phyloP scores from a whole-genome alignment of 2,329 filamentous ascomycete species.

The Xylariaceae sp. region DNA sequence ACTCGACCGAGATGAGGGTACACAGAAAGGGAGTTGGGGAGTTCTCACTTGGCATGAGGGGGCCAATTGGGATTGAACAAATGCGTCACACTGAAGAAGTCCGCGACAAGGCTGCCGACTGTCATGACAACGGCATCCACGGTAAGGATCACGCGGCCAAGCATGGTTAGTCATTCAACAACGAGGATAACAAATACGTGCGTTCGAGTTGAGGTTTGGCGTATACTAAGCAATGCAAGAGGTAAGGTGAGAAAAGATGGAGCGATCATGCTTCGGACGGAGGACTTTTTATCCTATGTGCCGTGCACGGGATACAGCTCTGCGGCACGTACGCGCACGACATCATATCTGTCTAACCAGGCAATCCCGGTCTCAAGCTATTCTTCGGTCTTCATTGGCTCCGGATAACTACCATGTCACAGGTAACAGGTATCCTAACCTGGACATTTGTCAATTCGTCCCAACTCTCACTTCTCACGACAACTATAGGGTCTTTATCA shows the following conservation, averaged over 20 bases:
- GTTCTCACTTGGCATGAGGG: slow-evolving; percentile 41
- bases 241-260: neutral
- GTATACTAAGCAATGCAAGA: neutral
- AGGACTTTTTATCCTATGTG: neutral
- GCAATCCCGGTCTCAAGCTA: too few relatives aligned
- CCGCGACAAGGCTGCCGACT: slow-evolving; percentile 36
- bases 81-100: slow-evolving; percentile 36
- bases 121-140: slow-evolving; percentile 36
- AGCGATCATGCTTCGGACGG: neutral
- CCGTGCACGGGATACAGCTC: too few relatives aligned
- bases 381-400: too few relatives aligned
- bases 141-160: slow-evolving; percentile 39
- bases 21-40: neutral
- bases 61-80: slow-evolving; percentile 42
- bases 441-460: too few relatives aligned
- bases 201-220: neutral
- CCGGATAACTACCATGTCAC: too few relatives aligned
- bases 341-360: too few relatives aligned
- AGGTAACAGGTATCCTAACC: too few relatives aligned
- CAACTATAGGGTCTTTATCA: too few relatives aligned
- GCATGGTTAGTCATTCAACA: slow-evolving; percentile 23
- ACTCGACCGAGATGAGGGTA: neutral
- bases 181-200: neutral
- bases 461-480: too few relatives aligned
- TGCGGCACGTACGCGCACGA: too few relatives aligned